A percentile compares a stretch with the other conserved stretches of the same genome.
phyloP scores from a whole-genome alignment of 768 basidiomycete genomes.

The Hydnum rufescens region DNA sequence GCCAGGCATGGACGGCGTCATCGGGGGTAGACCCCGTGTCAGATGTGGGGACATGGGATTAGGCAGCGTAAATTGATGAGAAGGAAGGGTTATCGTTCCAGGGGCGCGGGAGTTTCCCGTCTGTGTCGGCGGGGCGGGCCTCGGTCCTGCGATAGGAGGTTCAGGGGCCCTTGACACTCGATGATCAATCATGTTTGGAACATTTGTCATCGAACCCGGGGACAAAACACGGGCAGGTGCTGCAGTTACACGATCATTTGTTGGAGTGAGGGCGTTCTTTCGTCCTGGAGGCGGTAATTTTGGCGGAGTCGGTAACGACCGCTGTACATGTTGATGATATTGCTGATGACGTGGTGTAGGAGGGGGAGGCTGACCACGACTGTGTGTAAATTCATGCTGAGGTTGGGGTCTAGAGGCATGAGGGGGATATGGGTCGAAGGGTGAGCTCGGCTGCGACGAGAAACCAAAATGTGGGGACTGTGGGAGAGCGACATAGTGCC shows the following conservation, averaged over 20 bases:
- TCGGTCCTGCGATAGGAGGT: background rate
- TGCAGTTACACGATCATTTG: too few relatives aligned
- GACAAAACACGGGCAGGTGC: too few relatives aligned
- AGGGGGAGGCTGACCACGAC: background rate
- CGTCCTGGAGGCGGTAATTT: background rate
- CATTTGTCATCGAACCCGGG: too few relatives aligned
- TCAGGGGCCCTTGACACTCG: background rate
- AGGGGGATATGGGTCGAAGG: conserved; percentile 5
- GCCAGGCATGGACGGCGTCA: conserved; percentile 28
- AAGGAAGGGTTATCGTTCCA: conserved; percentile 7
- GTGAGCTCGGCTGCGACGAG: conserved; percentile 5
- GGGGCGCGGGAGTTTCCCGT: too few relatives aligned
- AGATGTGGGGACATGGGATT: conserved; percentile 9
- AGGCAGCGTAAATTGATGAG: conserved; percentile 3
- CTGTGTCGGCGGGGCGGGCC: background rate
- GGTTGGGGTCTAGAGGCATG: background rate
- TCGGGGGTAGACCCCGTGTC: conserved; percentile 19
- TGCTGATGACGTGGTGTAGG: background rate
- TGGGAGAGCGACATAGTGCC: background rate
- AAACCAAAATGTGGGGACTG: background rate
- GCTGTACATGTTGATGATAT: background rate
- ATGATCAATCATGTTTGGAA: too few relatives aligned
- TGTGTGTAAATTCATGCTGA: background rate
- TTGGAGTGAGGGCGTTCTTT: too few relatives aligned
- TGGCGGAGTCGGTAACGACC: background rate